Conservation (phyloP, 1,284 basidiomycete genomes). For the Apiotrichum siamense region DNA sequence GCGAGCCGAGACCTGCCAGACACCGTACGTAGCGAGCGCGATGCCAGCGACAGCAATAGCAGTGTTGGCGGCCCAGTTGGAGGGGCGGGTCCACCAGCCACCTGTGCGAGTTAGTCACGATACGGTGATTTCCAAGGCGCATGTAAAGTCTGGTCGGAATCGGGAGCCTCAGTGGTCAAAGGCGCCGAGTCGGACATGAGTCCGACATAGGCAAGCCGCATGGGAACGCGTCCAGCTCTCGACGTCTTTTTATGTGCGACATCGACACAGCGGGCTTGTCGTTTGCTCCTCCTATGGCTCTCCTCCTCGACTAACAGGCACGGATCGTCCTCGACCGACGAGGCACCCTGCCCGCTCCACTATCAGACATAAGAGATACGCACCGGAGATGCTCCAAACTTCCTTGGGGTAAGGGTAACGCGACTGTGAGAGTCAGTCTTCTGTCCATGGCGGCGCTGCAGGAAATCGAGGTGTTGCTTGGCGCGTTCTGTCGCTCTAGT, state of each 20-base stretch:
- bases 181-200: too few species aligned
- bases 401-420: conserved; percentile 56
- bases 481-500: too few species aligned
- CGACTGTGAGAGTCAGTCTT: conserved; percentile 27
- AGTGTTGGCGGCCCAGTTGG: conserved; percentile 54
- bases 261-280: too few species aligned
- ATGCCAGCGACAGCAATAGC: conserved; percentile 49
- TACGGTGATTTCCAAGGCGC: too few species aligned
- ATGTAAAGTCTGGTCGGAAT: background rate
- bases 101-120: conserved; percentile 30
- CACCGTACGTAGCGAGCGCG: conserved; percentile 48
- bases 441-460: background rate
- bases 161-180: too few species aligned
- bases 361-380: conserved; percentile 8
- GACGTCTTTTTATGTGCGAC: too few species aligned
- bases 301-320: too few species aligned
- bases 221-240: too few species aligned
- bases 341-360: background rate
- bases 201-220: too few species aligned
- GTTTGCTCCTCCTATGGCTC: too few species aligned
- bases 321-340: background rate
- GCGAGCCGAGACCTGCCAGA: conserved; percentile 51
- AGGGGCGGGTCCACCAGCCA: conserved; percentile 56
- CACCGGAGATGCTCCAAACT: conserved; percentile 53
- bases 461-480: background rate